Conservation (phyloP, 306 rosid species). For the Begonia masoniana region DNA sequence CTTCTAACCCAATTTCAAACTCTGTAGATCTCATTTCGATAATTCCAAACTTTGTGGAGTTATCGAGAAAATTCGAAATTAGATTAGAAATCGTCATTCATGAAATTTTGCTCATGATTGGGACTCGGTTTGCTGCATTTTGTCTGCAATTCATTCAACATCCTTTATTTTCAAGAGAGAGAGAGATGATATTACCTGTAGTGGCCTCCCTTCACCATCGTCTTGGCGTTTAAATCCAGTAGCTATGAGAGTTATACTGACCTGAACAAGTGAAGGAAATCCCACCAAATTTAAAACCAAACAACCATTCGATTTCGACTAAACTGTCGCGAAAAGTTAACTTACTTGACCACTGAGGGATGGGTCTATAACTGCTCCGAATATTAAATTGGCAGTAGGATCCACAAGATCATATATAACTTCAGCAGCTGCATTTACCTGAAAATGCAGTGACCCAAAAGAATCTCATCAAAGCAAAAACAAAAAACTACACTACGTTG, state of each 20-base stretch:
- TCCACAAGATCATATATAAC: constrained; percentile 99
- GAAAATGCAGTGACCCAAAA: background rate
- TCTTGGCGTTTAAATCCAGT: constrained; percentile 99
- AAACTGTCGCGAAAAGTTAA: background rate
- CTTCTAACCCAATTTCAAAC: too few species aligned
- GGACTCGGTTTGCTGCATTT: too few species aligned
- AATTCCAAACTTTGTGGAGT: too few species aligned
- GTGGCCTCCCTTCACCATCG: constrained; percentile 68
- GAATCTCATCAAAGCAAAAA: too few species aligned
- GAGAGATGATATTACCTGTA: constrained; percentile 35
- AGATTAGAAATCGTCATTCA: too few species aligned
- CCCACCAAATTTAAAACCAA: too few species aligned
- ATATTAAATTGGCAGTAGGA: constrained; percentile 89
- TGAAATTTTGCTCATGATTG: too few species aligned
- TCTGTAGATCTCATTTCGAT: too few species aligned
- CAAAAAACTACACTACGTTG: too few species aligned
- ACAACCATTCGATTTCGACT: too few species aligned
- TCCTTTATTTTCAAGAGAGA: background rate
- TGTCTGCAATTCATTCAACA: too few species aligned
- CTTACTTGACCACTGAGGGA: constrained; percentile 96
- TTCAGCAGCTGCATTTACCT: constrained; percentile 99
- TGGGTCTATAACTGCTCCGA: constrained; percentile 99
- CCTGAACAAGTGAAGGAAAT: constrained; percentile 26
- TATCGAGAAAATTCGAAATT: too few species aligned
- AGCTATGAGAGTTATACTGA: constrained; percentile 90